Evolutionary conservation across 495 filamentous ascomycete species (phyloP).

Genomic region (Rostrohypoxylon terebratum): DNA sequence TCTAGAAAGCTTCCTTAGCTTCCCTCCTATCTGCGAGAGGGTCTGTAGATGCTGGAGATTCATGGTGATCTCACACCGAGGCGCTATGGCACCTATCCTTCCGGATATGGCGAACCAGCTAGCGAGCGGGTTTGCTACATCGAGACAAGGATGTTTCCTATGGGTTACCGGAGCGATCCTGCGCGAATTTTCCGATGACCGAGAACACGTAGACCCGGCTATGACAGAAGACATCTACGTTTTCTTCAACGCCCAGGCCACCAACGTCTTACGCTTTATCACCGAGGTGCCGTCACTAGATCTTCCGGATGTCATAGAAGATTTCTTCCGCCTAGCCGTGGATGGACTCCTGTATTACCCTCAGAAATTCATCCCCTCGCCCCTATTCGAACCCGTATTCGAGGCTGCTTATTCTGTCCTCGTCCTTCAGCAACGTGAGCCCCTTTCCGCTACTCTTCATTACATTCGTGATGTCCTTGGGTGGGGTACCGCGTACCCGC

Average conservation of each 20-base stretch:
- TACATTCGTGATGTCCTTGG: conserved; percentile 93
- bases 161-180: conserved; percentile 97
- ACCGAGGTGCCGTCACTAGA: conserved; percentile 88
- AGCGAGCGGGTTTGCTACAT: conserved; percentile 82
- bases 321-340: conserved; percentile 93
- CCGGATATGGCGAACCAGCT: conserved; percentile 88
- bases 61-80: conserved; percentile 96
- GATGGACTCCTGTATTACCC: conserved; percentile 95
- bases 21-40: conserved; percentile 88
- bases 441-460: conserved; percentile 89
- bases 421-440: conserved; percentile 88
- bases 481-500: conserved; percentile 78
- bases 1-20: conserved; percentile 83
- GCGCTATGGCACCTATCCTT: conserved; percentile 85
- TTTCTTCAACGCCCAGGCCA: conserved; percentile 93
- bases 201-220: conserved; percentile 81
- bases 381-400: conserved; percentile 83
- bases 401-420: conserved; percentile 86
- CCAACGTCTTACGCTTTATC: conserved; percentile 86
- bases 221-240: conserved; percentile 90
- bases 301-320: conserved; percentile 96
- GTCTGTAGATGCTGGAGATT: conserved; percentile 94
- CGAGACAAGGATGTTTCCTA: conserved; percentile 94
- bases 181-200: conserved; percentile 91
- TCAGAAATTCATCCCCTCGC: conserved; percentile 78